Conservation (phyloP, 495 filamentous ascomycete species). For the Lichina pygmaea region DNA sequence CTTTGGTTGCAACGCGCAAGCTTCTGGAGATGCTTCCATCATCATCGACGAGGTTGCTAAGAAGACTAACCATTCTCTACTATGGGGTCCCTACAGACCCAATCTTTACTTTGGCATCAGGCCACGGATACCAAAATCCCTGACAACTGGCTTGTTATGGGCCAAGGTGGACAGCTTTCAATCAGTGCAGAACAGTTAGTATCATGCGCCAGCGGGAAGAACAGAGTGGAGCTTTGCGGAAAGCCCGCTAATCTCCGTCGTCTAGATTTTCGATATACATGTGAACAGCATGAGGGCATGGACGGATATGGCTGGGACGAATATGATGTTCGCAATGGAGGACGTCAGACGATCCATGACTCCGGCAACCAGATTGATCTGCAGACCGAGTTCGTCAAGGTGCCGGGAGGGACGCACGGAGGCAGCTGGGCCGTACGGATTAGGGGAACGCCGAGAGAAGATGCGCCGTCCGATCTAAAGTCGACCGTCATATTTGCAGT, state of each 20-base stretch:
- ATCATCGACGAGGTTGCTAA: slow-evolving; percentile 10
- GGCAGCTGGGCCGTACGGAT: slow-evolving; percentile 80
- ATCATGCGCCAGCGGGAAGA: not conserved
- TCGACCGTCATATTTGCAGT: slow-evolving; percentile 61
- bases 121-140: slow-evolving; percentile 62
- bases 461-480: slow-evolving; percentile 33
- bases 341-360: slow-evolving; percentile 73
- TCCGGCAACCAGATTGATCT: slow-evolving; percentile 67
- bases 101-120: slow-evolving; percentile 91
- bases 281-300: slow-evolving; percentile 88
- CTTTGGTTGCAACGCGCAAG: not conserved
- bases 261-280: slow-evolving; percentile 72
- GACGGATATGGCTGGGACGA: slow-evolving; percentile 92
- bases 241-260: too few species aligned
- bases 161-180: slow-evolving; percentile 57
- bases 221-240: too few species aligned
- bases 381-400: slow-evolving; percentile 78
- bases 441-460: slow-evolving; percentile 52
- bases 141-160: slow-evolving; percentile 76
- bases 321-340: slow-evolving; percentile 71
- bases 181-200: slow-evolving; percentile 55
- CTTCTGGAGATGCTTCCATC: slow-evolving; percentile 2
- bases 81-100: slow-evolving; percentile 92
- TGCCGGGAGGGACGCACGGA: slow-evolving; percentile 66
- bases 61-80: slow-evolving; percentile 54